Evolutionary conservation across 495 filamentous ascomycete species (phyloP), one percentile per base, ranked within the genome.

Genomic region (Lasiosphaeris hirsuta): DNA sequence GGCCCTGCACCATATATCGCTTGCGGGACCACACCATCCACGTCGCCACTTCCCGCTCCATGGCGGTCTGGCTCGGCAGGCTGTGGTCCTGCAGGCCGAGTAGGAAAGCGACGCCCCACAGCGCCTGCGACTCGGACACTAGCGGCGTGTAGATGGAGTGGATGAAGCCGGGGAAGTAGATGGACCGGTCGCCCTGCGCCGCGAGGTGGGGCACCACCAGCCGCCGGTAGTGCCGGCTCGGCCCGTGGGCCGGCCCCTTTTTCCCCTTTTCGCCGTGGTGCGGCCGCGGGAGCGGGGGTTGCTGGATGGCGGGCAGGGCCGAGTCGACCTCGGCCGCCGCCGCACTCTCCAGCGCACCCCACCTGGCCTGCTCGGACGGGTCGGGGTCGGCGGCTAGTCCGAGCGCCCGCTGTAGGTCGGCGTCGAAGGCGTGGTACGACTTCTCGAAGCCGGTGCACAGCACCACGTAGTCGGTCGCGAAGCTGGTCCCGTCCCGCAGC

Each of bases 11-110:
- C 10, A 69, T 47, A 59, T 76, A 76, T 39, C 73, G 61, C 60
- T 70, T 74, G 3, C 72, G 51, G 9, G 63, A 60, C 71, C 72
- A 75, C 0, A 63, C 71, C 33, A 65, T 70, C 61, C 63, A 72
- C 19, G 54, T 49, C 3, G 72, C 65, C 15, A 71, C 58, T 42
- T 74, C 73, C 23, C 52, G 43, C 13, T 60, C 64, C 69, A 74
- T 74, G 4, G 58, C 60, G 3, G 50, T 50, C 18, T 60, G 34
- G 3, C 45, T 33, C 10, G 70, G 71, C 5, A 64, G 23, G 8
- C 68, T 60, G 10, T 30, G 23, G 23, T 30, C 23, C 23, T 69
- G 10, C 44, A 65, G 47, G 0, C 65, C 69, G 4, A 69, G 63
- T 6, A 74, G 53, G 39, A 67, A 67, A 4, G 63, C 52, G 11